Evolutionary conservation across 805 yeast species (phyloP).

Genomic region (Ogataea degrootiae): DNA sequence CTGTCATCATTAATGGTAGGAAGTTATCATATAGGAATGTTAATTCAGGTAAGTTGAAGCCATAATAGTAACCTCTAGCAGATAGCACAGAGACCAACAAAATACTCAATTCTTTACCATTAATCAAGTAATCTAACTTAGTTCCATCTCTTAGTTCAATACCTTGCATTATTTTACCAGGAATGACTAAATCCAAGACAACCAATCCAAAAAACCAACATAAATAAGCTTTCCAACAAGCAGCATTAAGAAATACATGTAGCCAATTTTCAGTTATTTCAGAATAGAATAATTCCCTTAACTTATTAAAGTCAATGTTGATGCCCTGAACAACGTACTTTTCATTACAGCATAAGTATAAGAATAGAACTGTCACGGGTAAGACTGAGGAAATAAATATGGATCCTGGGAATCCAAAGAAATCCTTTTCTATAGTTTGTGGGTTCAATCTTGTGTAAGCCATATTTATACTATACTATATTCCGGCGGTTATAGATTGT

Average conservation of each 20-base stretch:
- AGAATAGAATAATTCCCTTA: slow-evolving; percentile 21
- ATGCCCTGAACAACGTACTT: slow-evolving; percentile 48
- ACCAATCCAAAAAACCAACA: slow-evolving; percentile 70
- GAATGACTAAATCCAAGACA: slow-evolving; percentile 57
- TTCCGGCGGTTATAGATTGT: too few relatives aligned
- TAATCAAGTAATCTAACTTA: slow-evolving; percentile 66
- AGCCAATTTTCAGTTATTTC: slow-evolving; percentile 17
- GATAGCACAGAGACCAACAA: slow-evolving; percentile 35
- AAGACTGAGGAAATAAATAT: slow-evolving; percentile 57
- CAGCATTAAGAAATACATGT: slow-evolving; percentile 36
- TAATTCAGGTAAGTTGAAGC: slow-evolving; percentile 60
- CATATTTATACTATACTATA: not conserved
- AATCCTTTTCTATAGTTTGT: slow-evolving; percentile 63
- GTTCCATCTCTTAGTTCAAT: slow-evolving; percentile 73
- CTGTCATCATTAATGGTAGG: slow-evolving; percentile 56
- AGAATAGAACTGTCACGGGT: slow-evolving; percentile 55
- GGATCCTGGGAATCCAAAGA: slow-evolving; percentile 77
- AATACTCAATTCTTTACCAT: slow-evolving; percentile 60
- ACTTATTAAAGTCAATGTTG: slow-evolving; percentile 34
- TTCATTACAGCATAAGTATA: slow-evolving; percentile 62
- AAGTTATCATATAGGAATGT: slow-evolving; percentile 68
- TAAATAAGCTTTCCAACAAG: slow-evolving; percentile 60
- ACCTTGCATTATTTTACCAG: slow-evolving; percentile 75
- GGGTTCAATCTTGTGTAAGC: slow-evolving; percentile 51
- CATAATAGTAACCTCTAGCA: slow-evolving; percentile 48